phyloP scores from a whole-genome alignment of 345 rosid species.

The Melastoma malabathricum region DNA sequence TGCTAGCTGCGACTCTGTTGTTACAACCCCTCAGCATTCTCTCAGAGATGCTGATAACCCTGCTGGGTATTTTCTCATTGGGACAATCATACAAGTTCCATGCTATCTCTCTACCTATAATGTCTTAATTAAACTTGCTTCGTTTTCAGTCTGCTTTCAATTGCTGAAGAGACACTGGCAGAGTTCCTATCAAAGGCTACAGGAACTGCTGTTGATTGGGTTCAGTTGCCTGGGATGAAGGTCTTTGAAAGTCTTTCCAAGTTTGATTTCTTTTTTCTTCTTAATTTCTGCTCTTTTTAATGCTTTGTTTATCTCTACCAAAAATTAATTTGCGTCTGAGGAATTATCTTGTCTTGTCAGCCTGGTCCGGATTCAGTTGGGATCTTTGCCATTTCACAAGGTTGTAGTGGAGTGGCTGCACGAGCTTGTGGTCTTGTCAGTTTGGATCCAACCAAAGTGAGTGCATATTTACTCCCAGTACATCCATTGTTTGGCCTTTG shows the following conservation, averaged over 20 bases:
- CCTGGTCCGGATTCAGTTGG: slow-evolving; percentile 99
- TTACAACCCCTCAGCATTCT: slow-evolving; percentile 89
- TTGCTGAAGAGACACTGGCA: slow-evolving; percentile 99
- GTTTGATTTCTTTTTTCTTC: neutral
- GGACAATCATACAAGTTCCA: neutral
- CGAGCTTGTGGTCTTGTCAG: slow-evolving; percentile 99
- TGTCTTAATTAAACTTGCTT: neutral
- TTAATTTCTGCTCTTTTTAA: neutral
- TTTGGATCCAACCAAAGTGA: slow-evolving; percentile 88
- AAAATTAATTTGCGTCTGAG: neutral
- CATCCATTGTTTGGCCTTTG: neutral
- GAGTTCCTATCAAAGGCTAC: slow-evolving; percentile 99
- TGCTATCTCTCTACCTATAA: neutral
- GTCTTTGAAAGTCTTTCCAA: slow-evolving; percentile 16
- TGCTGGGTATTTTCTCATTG: slow-evolving; percentile 57
- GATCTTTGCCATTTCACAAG: slow-evolving; percentile 97
- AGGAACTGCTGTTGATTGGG: slow-evolving; percentile 99
- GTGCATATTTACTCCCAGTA: neutral
- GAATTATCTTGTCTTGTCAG: slow-evolving; percentile 20
- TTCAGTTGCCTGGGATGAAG: slow-evolving; percentile 99
- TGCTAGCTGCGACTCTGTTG: slow-evolving; percentile 92
- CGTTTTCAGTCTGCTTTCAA: slow-evolving; percentile 71
- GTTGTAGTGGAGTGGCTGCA: slow-evolving; percentile 99
- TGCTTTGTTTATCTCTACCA: neutral
- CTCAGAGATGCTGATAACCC: slow-evolving; percentile 93